Evolutionary conservation across 108 stramenopile genomes (phyloP), one percentile per base, ranked within the genome.

Genomic region (Pelagomonas calceolata): DNA sequence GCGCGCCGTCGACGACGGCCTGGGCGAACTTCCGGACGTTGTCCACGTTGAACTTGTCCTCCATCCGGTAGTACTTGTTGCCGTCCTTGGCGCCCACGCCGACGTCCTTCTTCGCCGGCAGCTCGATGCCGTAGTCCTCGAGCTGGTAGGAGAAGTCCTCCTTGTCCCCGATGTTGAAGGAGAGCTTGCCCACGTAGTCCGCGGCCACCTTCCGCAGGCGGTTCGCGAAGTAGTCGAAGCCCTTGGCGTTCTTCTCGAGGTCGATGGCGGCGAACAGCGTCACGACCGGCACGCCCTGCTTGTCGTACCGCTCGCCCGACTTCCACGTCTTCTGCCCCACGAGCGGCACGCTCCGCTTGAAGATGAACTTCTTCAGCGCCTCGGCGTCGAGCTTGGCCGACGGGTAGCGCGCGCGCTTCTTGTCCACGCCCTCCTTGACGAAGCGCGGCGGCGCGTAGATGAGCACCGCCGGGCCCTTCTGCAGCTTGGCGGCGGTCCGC

Each of bases 361-460:
- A 33, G 51, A 85, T 60, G 64, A 72, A 85, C 34, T 67, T 68
- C 34, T 36, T 46, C 46, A 86, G 65, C n/a, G 51, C 80, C 1
- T 68, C 45, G 36, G 66, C 78, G 74, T 73, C 64, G 64, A 75
- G 65, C 44, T 34, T 43, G 18, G 66, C 76, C 65, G 74, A 68
- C 68, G 76, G 64, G 34, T 81, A 65, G 34, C 30, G 70, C 14
- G 80, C 43, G 43, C 37, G 33, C 39, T 66, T 44, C 69, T 81
- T 64, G 36, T 76, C 78, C 29, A 36, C 10, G 44, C 29, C 32
- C 15, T 37, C n/a, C 64, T 39, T 73, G 63, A 45, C 32, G 71
- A 65, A 43, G 45, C 76, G 79, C 63, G 77, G 76, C 70, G 79
- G 81, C 67, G 30, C 66, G 76, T 80, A 78, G 76, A 84, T 64